These are phyloP conservation scores for Cichorium intybus DNA, from an alignment of 140 eudicot genomes.

Conservation along the genomic window DNA sequence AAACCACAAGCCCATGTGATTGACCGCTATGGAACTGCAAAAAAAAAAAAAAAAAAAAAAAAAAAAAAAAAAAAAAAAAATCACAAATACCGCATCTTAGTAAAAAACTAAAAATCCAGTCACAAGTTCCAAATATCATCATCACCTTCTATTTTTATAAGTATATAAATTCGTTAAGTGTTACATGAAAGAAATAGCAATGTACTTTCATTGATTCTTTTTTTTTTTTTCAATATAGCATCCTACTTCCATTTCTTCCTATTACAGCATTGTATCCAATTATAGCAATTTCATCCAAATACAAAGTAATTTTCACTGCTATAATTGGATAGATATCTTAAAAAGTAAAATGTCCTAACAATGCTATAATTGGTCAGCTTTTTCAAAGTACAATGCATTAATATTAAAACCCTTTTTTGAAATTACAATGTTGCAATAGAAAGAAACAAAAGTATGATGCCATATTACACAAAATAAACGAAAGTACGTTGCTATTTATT, in stretches of 20 bases:
- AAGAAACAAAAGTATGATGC: not conserved
- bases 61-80: too few species aligned
- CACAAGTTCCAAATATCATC: not conserved
- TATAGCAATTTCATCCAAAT: not conserved
- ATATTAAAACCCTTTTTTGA: too few species aligned
- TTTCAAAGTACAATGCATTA: too few species aligned
- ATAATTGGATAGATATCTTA: not conserved
- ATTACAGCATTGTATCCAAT: not conserved
- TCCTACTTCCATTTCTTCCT: not conserved
- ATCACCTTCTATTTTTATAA: not conserved
- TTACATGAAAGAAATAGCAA: not conserved
- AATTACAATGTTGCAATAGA: not conserved
- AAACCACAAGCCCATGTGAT: constrained; percentile 52
- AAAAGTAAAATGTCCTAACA: too few species aligned
- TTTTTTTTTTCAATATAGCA: not conserved
- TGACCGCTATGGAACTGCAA: constrained; percentile 57
- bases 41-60: too few species aligned
- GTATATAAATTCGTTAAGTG: not conserved
- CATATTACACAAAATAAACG: not conserved
- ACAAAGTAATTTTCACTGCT: not conserved
- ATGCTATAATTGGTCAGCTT: too few species aligned
- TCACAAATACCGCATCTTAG: constrained; percentile 21
- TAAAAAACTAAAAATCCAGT: constrained; percentile 6
- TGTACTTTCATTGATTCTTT: not conserved
- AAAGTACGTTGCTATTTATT: not conserved